Percentiles rank a stretch among this genome's conserved stretches.
These are phyloP conservation scores for Fusarium albosuccineum DNA, from an alignment of 2,329 filamentous ascomycete species.

Conservation along the genomic window DNA sequence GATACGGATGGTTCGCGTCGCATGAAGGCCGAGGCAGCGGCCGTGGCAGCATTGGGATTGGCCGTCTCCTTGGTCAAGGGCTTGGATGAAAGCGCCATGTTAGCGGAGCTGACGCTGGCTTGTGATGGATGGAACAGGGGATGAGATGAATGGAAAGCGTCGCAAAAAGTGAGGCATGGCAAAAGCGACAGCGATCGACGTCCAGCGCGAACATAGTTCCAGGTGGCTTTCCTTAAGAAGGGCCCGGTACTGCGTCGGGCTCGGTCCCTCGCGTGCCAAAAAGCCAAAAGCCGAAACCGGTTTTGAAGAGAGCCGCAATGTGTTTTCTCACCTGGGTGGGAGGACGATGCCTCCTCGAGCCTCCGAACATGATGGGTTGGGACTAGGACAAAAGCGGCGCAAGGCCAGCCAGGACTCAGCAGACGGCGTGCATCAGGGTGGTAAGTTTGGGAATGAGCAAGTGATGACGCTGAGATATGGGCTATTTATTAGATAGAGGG, in stretches of 20 bases:
- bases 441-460: conserved; percentile 15
- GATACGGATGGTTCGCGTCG: conserved; percentile 72
- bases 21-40: conserved; percentile 85
- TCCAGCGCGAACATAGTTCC: conserved; percentile 12
- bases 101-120: conserved; percentile 31
- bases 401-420: conserved; percentile 37
- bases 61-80: conserved; percentile 73
- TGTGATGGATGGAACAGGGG: conserved; percentile 5
- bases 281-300: conserved; percentile 44
- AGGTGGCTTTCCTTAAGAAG: conserved; percentile 3
- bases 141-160: neutral
- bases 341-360: conserved; percentile 63
- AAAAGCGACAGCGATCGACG: conserved; percentile 8
- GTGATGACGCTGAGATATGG: conserved; percentile 16
- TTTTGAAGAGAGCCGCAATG: conserved; percentile 31
- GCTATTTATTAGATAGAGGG: conserved; percentile 16
- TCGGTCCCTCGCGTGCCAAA: conserved; percentile 27
- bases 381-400: conserved; percentile 40
- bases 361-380: conserved; percentile 60
- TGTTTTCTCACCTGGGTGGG: conserved; percentile 62
- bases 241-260: conserved; percentile 9
- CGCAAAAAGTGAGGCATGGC: conserved; percentile 2
- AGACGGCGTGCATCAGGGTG: conserved; percentile 39
- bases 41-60: conserved; percentile 80
- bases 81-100: conserved; percentile 58